phyloP scores from a whole-genome alignment of 1,284 basidiomycete genomes.

The Filobasidium uniguttulatum region DNA sequence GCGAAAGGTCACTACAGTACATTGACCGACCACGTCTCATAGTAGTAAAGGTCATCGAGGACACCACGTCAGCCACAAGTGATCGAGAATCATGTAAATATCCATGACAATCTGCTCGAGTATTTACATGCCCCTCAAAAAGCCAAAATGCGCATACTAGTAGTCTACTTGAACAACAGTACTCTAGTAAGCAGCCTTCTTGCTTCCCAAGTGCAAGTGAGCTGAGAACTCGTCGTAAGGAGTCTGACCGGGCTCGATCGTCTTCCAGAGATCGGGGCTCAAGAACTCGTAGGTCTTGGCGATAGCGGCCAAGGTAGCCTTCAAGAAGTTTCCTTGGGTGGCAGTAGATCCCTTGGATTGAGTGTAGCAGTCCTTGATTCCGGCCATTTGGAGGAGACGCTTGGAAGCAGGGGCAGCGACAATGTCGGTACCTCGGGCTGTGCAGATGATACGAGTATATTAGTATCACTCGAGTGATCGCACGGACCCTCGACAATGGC shows the following conservation, averaged over 20 bases:
- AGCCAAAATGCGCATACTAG: no score
- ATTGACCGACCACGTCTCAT: no score
- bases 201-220: slow-evolving; percentile 66
- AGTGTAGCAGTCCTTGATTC: slow-evolving; percentile 65
- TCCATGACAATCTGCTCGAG: no score
- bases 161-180: no score
- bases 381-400: slow-evolving; percentile 92
- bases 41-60: no score
- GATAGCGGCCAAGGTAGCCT: slow-evolving; percentile 94
- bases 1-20: no score
- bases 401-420: slow-evolving; percentile 97
- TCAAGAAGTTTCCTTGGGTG: slow-evolving; percentile 99
- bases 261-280: slow-evolving; percentile 93
- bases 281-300: slow-evolving; percentile 95
- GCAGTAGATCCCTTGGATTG: slow-evolving; percentile 96
- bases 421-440: slow-evolving; percentile 89
- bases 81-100: no score
- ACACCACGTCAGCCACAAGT: no score
- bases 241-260: slow-evolving; percentile 51
- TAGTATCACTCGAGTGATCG: neutral
- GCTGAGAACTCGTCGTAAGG: slow-evolving; percentile 80
- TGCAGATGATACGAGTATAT: neutral
- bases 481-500: slow-evolving; percentile 5
- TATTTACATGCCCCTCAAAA: no score
- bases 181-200: slow-evolving; percentile 65